These are phyloP conservation scores for Cocos nucifera DNA, from an alignment of 176 grass and related monocot species.

Conservation along the genomic window DNA sequence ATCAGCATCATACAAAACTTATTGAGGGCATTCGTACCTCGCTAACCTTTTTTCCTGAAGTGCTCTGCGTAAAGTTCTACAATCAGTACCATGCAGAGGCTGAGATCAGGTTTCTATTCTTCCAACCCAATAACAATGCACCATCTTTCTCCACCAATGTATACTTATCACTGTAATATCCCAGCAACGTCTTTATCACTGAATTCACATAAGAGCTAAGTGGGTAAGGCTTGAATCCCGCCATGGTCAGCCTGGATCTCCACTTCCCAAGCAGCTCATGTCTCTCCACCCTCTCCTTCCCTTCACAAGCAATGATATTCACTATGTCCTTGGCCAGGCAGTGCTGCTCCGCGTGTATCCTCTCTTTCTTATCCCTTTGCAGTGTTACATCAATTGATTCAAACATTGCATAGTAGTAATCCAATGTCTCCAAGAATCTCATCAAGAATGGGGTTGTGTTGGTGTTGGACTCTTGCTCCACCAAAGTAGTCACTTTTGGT, in stretches of 20 bases:
- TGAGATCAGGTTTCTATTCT: constrained; percentile 87
- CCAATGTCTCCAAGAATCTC: constrained; percentile 75
- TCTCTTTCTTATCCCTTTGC: constrained; percentile 56
- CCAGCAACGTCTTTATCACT: constrained; percentile 76
- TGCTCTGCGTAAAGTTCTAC: not conserved
- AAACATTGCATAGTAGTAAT: constrained; percentile 92
- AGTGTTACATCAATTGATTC: constrained; percentile 73
- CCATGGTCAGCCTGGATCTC: constrained; percentile 89
- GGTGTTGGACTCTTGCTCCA: constrained; percentile 96
- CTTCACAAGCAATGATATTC: constrained; percentile 92
- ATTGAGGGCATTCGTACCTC: no score
- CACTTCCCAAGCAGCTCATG: constrained; percentile 95
- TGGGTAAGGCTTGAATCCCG: constrained; percentile 77
- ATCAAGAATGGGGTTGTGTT: constrained; percentile 85
- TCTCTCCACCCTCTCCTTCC: constrained; percentile 76
- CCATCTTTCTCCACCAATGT: constrained; percentile 82
- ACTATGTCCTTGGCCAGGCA: constrained; percentile 94
- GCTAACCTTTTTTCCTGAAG: no score
- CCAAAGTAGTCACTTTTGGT: constrained; percentile 83
- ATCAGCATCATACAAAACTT: no score
- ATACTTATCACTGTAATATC: constrained; percentile 73
- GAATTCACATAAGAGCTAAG: constrained; percentile 88
- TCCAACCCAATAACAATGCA: constrained; percentile 81
- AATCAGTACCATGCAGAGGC: constrained; percentile 85
- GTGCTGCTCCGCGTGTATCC: constrained; percentile 92